phyloP scores from a whole-genome alignment of 1,284 basidiomycete genomes.

The Veloporphyrellus conicus region DNA sequence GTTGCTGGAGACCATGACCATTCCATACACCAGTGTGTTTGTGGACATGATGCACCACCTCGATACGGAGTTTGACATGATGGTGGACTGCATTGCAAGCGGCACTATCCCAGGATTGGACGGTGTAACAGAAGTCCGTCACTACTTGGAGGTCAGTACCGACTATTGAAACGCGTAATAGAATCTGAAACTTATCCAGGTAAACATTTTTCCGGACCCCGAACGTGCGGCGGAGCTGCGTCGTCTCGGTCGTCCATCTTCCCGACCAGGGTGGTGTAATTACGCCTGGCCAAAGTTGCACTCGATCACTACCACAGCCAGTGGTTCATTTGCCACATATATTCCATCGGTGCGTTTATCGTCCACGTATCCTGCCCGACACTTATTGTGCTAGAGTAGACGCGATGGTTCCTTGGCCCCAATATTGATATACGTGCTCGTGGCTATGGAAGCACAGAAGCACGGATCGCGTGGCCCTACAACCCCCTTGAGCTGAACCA shows the following conservation, averaged over 20 bases:
- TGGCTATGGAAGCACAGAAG: background rate
- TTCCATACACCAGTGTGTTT: background rate
- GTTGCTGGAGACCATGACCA: background rate
- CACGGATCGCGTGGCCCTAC: background rate
- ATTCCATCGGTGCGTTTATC: background rate
- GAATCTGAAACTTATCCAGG: background rate
- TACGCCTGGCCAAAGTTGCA: background rate
- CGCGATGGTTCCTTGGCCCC: background rate
- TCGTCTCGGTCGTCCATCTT: too few relatives aligned
- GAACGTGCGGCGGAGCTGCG: background rate
- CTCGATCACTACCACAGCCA: background rate
- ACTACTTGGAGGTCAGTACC: slow-evolving; percentile 5
- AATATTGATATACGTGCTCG: background rate
- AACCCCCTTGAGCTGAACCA: background rate
- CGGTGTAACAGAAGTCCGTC: slow-evolving; percentile 1
- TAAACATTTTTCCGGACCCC: background rate
- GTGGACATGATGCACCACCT: slow-evolving; percentile 7
- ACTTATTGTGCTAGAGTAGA: too few relatives aligned
- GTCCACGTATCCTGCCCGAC: background rate
- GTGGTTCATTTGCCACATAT: background rate
- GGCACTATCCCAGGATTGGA: slow-evolving; percentile 9
- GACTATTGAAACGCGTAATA: background rate
- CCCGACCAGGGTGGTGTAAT: too few relatives aligned
- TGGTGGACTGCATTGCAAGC: slow-evolving; percentile 5
- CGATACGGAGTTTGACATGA: slow-evolving; percentile 11